Evolutionary conservation across 352 stramenopile genomes (phyloP).

Genomic region (Phytophthora cryptogea): DNA sequence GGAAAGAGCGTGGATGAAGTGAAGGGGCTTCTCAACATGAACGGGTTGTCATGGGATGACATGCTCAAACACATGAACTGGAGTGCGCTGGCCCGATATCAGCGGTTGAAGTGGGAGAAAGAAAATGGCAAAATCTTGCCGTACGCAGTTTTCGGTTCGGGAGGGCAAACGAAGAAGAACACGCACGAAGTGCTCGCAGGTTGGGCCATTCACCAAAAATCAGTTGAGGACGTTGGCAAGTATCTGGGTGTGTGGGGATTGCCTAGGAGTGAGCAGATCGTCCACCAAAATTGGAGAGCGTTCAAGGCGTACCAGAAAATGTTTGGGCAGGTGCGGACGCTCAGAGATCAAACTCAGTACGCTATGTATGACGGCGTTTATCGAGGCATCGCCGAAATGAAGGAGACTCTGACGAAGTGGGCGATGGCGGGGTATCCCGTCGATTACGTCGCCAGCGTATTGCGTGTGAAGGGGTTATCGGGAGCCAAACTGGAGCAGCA

Average conservation of each 20-base stretch:
- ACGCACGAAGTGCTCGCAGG: background rate
- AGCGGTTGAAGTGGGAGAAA: background rate
- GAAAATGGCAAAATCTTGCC: background rate
- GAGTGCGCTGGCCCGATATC: slow-evolving; percentile 6
- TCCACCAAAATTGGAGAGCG: slow-evolving; percentile 10
- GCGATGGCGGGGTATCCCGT: background rate
- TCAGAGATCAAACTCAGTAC: background rate
- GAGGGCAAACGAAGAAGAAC: background rate
- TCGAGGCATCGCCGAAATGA: background rate
- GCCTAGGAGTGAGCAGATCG: background rate
- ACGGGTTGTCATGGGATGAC: background rate
- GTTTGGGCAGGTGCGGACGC: background rate
- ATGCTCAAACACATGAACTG: slow-evolving; percentile 2
- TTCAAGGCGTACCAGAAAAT: slow-evolving; percentile 6
- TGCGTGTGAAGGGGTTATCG: background rate
- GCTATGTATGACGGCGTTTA: background rate
- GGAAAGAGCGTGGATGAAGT: background rate
- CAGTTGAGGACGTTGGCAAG: background rate
- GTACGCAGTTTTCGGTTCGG: background rate
- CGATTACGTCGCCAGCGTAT: background rate
- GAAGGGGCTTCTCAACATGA: background rate
- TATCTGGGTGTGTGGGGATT: background rate
- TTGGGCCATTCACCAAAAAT: background rate
- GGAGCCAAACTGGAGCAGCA: background rate
- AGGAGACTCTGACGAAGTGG: background rate